Evolutionary conservation across 352 stramenopile species (phyloP).

Genomic region (Pythium rishiriense): DNA sequence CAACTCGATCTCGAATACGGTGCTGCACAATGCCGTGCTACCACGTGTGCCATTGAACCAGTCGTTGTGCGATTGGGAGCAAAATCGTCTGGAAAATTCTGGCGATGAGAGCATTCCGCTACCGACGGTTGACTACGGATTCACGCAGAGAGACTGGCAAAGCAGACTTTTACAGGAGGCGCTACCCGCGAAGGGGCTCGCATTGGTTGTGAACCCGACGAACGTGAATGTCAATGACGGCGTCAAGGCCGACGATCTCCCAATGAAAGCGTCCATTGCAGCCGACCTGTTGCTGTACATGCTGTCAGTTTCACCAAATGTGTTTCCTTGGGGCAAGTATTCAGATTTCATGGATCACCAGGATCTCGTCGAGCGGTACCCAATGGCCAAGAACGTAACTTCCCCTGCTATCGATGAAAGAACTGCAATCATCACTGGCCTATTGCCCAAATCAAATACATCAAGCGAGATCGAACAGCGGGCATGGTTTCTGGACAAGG

Average conservation of each 20-base stretch:
- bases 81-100: background rate
- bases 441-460: too few species aligned
- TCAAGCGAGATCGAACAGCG: too few species aligned
- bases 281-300: constrained; percentile 15
- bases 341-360: background rate
- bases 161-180: background rate
- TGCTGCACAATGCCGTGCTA: constrained; percentile 11
- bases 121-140: background rate
- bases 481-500: background rate
- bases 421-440: background rate
- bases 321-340: background rate
- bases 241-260: background rate
- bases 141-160: background rate
- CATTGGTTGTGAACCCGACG: background rate
- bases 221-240: background rate
- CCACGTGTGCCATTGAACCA: background rate
- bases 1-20: constrained; percentile 7
- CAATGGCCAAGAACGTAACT: background rate
- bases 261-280: constrained; percentile 21
- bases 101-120: too few species aligned
- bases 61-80: background rate
- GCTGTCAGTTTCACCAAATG: background rate
- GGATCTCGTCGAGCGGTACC: background rate
- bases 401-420: background rate
- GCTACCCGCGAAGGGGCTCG: background rate